Conservation (phyloP, 2,329 filamentous ascomycete genomes). For the Fusarium luffae region DNA sequence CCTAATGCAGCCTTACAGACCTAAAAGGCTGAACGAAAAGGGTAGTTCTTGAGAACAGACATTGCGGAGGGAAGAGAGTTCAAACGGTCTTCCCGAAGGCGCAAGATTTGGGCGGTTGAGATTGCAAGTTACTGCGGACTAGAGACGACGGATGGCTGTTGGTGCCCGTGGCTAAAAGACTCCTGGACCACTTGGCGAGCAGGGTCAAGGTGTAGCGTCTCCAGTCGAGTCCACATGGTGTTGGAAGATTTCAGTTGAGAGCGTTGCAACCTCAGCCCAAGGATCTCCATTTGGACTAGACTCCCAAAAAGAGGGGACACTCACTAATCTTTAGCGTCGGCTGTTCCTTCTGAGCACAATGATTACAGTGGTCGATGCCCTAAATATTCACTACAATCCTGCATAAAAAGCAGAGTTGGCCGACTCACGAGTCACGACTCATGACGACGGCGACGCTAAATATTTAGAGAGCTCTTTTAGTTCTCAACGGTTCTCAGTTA, state of each 20-base stretch:
- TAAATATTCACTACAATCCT: neutral
- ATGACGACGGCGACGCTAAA: neutral
- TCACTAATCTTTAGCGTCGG: neutral
- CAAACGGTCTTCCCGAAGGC: conserved; percentile 2
- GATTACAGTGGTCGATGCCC: conserved; percentile 5
- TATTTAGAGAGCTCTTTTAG: neutral
- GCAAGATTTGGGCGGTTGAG: conserved; percentile 3
- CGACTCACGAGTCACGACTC: neutral
- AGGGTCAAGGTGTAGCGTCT: neutral
- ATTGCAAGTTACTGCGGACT: neutral
- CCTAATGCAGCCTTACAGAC: conserved; percentile 1
- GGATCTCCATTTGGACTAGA: neutral
- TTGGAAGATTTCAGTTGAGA: neutral
- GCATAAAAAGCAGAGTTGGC: neutral
- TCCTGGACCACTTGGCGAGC: conserved; percentile 3
- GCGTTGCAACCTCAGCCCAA: neutral
- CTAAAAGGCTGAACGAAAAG: neutral
- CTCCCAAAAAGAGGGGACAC: neutral
- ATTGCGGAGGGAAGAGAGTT: conserved; percentile 13
- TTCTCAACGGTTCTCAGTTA: neutral
- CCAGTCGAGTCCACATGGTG: conserved; percentile 13
- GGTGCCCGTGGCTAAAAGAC: neutral
- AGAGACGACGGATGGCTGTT: neutral
- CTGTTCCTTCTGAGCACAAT: neutral
- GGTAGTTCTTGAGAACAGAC: conserved; percentile 9